Conservation (phyloP, 192 early-diverging fungal genomes). For the Entophlyctis helioformis region DNA sequence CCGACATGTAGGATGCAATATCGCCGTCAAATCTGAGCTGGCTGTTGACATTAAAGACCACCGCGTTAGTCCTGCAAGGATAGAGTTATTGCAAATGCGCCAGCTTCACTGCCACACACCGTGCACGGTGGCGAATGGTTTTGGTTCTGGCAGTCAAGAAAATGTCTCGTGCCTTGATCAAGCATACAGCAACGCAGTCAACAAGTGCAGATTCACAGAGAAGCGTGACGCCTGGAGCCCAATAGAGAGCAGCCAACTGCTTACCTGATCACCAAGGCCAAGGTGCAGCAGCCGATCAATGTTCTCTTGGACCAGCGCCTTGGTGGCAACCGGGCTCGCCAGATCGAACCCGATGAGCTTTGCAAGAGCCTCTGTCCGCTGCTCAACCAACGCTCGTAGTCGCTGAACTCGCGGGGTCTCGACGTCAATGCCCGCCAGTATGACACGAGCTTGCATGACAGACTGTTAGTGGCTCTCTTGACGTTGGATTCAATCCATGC, state of each 20-base stretch:
- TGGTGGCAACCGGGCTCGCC: conserved; percentile 67
- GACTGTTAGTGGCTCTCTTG: too few relatives aligned
- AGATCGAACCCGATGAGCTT: conserved; percentile 55
- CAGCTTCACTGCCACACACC: conserved; percentile 19
- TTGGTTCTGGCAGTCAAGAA: conserved; percentile 68
- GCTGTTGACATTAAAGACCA: conserved; percentile 14
- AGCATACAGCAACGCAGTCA: background rate
- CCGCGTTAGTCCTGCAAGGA: background rate
- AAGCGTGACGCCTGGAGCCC: too few relatives aligned
- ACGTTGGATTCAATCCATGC: too few relatives aligned
- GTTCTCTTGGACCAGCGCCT: conserved; percentile 64
- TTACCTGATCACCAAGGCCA: conserved; percentile 56
- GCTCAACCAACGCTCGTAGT: conserved; percentile 19
- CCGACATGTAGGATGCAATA: conserved; percentile 55
- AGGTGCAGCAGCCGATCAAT: conserved; percentile 72
- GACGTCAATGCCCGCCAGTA: background rate
- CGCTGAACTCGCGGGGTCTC: conserved; percentile 22
- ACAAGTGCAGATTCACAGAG: too few relatives aligned
- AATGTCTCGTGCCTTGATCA: conserved; percentile 69
- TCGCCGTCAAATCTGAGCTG: conserved; percentile 86
- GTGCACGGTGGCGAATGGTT: conserved; percentile 65
- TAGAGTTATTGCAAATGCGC: background rate
- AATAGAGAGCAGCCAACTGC: too few relatives aligned
- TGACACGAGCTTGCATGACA: conserved; percentile 10
- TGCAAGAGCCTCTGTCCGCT: conserved; percentile 31